phyloP scores from a whole-genome alignment of 192 early-diverging fungal genomes.

The Mortierella hygrophila region DNA sequence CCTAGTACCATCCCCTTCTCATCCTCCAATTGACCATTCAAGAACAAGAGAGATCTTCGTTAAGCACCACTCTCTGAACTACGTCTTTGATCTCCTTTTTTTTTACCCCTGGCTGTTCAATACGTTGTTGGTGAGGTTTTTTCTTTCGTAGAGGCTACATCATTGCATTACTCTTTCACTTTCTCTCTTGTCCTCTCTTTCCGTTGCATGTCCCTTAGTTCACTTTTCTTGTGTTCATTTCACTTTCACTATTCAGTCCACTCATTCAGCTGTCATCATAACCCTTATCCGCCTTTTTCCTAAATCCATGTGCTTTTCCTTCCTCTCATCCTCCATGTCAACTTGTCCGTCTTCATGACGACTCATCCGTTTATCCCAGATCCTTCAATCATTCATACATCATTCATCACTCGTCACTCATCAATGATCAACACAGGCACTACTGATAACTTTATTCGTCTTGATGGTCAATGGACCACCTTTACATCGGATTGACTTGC shows the following conservation, averaged over 20 bases:
- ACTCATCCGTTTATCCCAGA: neutral
- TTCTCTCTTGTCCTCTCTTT: neutral
- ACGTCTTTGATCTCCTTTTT: neutral
- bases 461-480: neutral
- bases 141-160: neutral
- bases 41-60: neutral
- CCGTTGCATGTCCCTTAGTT: neutral
- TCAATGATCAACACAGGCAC: too few relatives aligned
- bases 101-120: neutral
- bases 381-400: neutral
- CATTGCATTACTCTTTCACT: neutral
- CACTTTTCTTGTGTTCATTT: neutral
- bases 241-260: neutral
- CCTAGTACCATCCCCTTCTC: neutral
- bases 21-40: too few relatives aligned
- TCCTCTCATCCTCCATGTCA: neutral
- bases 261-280: neutral
- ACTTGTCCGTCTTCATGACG: neutral
- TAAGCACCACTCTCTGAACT: neutral
- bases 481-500: too few relatives aligned
- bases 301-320: neutral
- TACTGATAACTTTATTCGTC: neutral
- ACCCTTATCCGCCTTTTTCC: neutral
- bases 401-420: neutral
- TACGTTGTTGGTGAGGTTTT: neutral